These are phyloP conservation scores for Leccinellum albellum DNA, from an alignment of 768 basidiomycete genomes.

Conservation along the genomic window DNA sequence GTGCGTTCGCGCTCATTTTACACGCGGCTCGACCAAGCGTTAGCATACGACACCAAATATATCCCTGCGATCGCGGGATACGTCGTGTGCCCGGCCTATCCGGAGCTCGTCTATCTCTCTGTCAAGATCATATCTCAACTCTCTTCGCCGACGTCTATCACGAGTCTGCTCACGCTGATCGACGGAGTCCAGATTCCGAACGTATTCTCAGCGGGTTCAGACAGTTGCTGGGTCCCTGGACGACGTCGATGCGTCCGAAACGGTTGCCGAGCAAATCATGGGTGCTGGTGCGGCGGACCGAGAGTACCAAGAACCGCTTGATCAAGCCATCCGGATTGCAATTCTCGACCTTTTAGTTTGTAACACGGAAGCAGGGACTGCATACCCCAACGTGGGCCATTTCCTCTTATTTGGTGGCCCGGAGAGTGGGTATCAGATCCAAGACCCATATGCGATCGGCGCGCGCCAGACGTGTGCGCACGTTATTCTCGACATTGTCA, in stretches of 20 bases:
- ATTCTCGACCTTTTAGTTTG: conserved; percentile 79
- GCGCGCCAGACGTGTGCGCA: too few species aligned
- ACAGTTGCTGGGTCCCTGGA: conserved; percentile 64
- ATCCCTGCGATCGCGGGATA: conserved; percentile 83
- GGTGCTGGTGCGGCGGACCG: conserved; percentile 71
- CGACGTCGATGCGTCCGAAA: conserved; percentile 59
- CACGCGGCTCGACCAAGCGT: conserved; percentile 68
- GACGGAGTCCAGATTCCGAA: conserved; percentile 75
- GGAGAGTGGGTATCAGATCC: too few species aligned
- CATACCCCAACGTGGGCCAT: conserved; percentile 83
- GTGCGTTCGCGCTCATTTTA: conserved; percentile 65
- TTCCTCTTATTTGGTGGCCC: too few species aligned
- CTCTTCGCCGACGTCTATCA: conserved; percentile 61
- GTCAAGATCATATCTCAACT: conserved; percentile 73
- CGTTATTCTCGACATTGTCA: too few species aligned
- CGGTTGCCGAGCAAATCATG: conserved; percentile 55
- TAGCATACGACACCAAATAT: conserved; percentile 66
- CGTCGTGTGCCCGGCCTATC: conserved; percentile 61
- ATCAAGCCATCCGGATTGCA: conserved; percentile 69
- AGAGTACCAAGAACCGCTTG: conserved; percentile 42
- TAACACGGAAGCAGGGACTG: conserved; percentile 57
- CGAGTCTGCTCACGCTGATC: conserved; percentile 75
- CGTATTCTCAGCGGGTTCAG: conserved; percentile 80
- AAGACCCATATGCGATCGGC: too few species aligned
- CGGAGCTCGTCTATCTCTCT: conserved; percentile 71